Percentiles rank a stretch among this genome's conserved stretches.
Evolutionary conservation across 2,329 filamentous ascomycete genomes (phyloP).

Genomic region (Botryotinia globosa): DNA sequence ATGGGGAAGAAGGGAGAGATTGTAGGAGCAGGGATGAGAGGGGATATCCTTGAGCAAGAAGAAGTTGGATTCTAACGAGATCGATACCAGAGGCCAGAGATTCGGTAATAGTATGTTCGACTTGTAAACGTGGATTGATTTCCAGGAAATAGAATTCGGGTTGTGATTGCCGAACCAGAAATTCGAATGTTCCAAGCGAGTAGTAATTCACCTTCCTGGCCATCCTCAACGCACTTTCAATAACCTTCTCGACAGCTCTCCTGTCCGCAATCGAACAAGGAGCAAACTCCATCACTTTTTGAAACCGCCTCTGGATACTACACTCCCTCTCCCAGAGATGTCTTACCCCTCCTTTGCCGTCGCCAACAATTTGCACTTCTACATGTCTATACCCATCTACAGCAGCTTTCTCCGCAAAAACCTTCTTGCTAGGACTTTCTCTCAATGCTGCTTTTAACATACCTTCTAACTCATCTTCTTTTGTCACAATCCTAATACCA

Average conservation of each 20-base stretch:
- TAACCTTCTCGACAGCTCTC: conserved; percentile 36
- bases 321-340: conserved; percentile 49
- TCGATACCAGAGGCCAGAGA: conserved; percentile 41
- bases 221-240: conserved; percentile 50
- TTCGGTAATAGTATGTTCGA: conserved; percentile 38
- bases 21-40: conserved; percentile 39
- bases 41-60: conserved; percentile 38
- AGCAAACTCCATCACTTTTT: conserved; percentile 58
- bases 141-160: conserved; percentile 43
- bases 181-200: conserved; percentile 64
- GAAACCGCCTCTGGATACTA: conserved; percentile 50
- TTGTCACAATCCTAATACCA: conserved; percentile 56
- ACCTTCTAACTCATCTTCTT: conserved; percentile 49
- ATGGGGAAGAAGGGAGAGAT: conserved; percentile 36
- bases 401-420: conserved; percentile 59
- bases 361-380: conserved; percentile 51
- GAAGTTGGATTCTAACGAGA: conserved; percentile 40
- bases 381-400: conserved; percentile 56
- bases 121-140: conserved; percentile 36
- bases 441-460: conserved; percentile 59
- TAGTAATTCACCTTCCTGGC: conserved; percentile 53
- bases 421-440: conserved; percentile 53
- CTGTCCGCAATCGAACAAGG: conserved; percentile 61
- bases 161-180: conserved; percentile 51
- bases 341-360: conserved; percentile 48